Evolutionary conservation across 768 basidiomycete species (phyloP), one percentile per base, ranked within the genome.

Genomic region (Suillus variegatus): DNA sequence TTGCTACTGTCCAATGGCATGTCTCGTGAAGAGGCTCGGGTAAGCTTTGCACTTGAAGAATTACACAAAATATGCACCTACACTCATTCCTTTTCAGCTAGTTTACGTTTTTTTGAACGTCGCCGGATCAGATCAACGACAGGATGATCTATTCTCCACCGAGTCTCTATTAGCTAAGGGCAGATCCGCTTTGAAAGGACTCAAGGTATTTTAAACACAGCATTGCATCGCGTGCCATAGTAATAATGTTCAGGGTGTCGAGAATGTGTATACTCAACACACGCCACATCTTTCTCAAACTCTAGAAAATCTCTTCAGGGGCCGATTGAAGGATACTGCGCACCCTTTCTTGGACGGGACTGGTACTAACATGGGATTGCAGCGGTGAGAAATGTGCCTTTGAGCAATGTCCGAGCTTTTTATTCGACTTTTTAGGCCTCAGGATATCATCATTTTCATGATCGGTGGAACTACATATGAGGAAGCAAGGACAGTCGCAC

Each of bases 241-340:
- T 60, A 66, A 38, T 52, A 32, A 43, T 67, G 4, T 7, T 13
- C 63, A 96, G 94, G 97, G 97, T 3, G 97, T 99, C 5, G 97
- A 99, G 78, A 99, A 99, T 72, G 96, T 99, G 18, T 99, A 98
- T 75, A 99, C 95, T 64, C 97, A 99, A 70, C 97, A 99, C 71
- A 89, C 88, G 18, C 97, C 97, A 8, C 95, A 96, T 76, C 82
- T 99, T 6, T 89, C 92, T 1, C 91, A 97, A 73, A 99, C 97
- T 3, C 78, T 99, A 18, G 97, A 99, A 71, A 85, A 92, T 61
- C 78, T 99, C 5, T 85, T 96, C 72, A 94, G 88, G 74, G 96
- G 95, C 12, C 84, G 91, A 62, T 77, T 99, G 65, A 89, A 87
- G 70, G 97, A 99, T 68, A 84, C 88, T 3, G 95, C 88, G 66